Percentiles rank a stretch among this genome's conserved stretches.
These are phyloP conservation scores for Oryza glumipatula DNA, from an alignment of 176 grass and related monocot genomes.

Conservation along the genomic window DNA sequence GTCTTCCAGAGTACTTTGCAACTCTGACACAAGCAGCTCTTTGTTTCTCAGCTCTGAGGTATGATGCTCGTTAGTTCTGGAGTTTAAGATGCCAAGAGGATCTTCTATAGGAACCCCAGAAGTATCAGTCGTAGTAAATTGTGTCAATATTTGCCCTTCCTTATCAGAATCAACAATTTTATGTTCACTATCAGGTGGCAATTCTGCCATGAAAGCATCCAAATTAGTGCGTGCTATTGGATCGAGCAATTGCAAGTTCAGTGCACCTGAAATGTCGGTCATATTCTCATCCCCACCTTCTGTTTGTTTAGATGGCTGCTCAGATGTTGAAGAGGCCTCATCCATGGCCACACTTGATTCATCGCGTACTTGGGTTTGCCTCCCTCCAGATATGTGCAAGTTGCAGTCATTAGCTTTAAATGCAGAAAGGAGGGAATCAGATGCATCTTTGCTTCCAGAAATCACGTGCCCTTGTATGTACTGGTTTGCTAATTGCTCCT, in stretches of 20 bases:
- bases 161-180: slow-evolving; percentile 56
- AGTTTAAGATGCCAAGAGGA: slow-evolving; percentile 54
- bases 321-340: slow-evolving; percentile 82
- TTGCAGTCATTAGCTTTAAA: slow-evolving; percentile 63
- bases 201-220: slow-evolving; percentile 80
- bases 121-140: slow-evolving; percentile 43
- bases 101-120: slow-evolving; percentile 52
- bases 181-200: slow-evolving; percentile 50
- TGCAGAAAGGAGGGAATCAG: slow-evolving; percentile 59
- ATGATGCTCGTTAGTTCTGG: slow-evolving; percentile 45
- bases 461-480: slow-evolving; percentile 73
- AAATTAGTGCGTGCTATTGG: slow-evolving; percentile 48
- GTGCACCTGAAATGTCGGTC: slow-evolving; percentile 77
- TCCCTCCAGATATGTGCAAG: slow-evolving; percentile 54
- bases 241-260: slow-evolving; percentile 63
- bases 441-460: slow-evolving; percentile 57
- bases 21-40: slow-evolving; percentile 56
- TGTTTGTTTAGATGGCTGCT: slow-evolving; percentile 63
- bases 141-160: slow-evolving; percentile 52
- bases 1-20: slow-evolving; percentile 66
- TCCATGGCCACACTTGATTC: slow-evolving; percentile 79
- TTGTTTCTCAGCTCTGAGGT: slow-evolving; percentile 53
- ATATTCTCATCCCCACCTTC: slow-evolving; percentile 98
- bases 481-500: slow-evolving; percentile 72
- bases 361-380: slow-evolving; percentile 54